Evolutionary conservation across 306 rosid species (phyloP).

Genomic region (Cucurbita moschata): DNA sequence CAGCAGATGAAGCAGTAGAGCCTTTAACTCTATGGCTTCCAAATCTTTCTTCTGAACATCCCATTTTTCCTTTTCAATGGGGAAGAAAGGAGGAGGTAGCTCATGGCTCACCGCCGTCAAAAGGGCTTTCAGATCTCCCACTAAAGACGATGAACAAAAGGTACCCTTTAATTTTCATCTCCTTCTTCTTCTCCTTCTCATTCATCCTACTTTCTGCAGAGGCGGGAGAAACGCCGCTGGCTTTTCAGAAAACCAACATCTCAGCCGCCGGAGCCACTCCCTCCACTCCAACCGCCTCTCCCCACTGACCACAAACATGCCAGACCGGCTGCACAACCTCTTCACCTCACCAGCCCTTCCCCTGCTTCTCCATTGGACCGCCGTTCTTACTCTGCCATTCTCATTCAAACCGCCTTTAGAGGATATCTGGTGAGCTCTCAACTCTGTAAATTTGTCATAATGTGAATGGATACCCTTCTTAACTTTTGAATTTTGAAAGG

Average conservation of each 20-base stretch:
- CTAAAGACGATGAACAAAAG: constrained; percentile 90
- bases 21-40: not conserved
- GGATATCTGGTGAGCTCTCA: constrained; percentile 61
- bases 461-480: too few relatives aligned
- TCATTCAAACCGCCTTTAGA: constrained; percentile 82
- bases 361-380: constrained; percentile 12
- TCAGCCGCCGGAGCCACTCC: constrained; percentile 31
- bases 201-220: constrained; percentile 19
- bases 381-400: constrained; percentile 31
- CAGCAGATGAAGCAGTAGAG: not conserved
- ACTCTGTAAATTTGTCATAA: too few relatives aligned
- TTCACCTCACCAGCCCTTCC: constrained; percentile 48
- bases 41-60: not conserved
- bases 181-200: not conserved
- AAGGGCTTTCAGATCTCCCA: constrained; percentile 98
- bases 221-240: constrained; percentile 83
- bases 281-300: constrained; percentile 15
- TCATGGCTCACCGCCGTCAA: constrained; percentile 97
- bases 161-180: constrained; percentile 10
- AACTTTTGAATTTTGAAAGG: constrained; percentile 26
- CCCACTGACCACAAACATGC: constrained; percentile 38
- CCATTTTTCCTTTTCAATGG: constrained; percentile 24
- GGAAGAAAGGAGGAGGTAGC: constrained; percentile 73
- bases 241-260: constrained; percentile 49
- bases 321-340: constrained; percentile 57